Base-by-base conservation (phyloP, 2,329 filamentous ascomycete species). In the Alternaria sp. region DNA sequence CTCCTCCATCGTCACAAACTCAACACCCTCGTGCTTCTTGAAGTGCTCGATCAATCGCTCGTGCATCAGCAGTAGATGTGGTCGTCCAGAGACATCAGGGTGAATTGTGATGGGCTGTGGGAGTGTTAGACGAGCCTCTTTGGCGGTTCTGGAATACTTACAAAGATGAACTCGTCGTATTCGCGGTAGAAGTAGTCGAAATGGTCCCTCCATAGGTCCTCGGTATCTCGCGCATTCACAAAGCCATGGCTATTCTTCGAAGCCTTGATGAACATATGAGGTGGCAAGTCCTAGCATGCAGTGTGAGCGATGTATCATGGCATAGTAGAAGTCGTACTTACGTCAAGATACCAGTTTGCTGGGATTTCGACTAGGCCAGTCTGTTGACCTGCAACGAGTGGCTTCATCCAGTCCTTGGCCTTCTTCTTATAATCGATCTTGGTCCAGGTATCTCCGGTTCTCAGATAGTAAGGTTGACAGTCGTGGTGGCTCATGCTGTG, bases 101-200 rank as follows among this genome's bases (percentile, higher is more conserved):
- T 93, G 91, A 28, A 93, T 90, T 0, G 90, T 93, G 73, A 93
- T 90, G 0, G 91, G 90, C 61, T 63, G 21, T 18, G 6, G 8
- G 37, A 18, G 37, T 10, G 5, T 41, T 41, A 41, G 37, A 18
- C 9, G 37, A 18, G n/a, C 5, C 23, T 5, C 5, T 23, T 5
- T 5, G 9, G n/a, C 37, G 0, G 90, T 91, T 55, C 90, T n/a
- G 30, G 9, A 5, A 50, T 8, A 61, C 71, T 70, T 60, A 73
- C 71, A 69, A 93, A 92, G 61, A 92, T 86, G 63, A 93, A 93
- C 69, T 92, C 89, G 69, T 93, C 90, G 65, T 92, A 89, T 74
- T 93, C 90, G 43, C 90, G 84, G 75, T 93, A 93, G 72, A 91
- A 92, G 77, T 92, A 93, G 70, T 89, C 86, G 65, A 91, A 90